Base-by-base conservation (phyloP, 768 basidiomycete genomes). In the Suillus weaverae region DNA sequence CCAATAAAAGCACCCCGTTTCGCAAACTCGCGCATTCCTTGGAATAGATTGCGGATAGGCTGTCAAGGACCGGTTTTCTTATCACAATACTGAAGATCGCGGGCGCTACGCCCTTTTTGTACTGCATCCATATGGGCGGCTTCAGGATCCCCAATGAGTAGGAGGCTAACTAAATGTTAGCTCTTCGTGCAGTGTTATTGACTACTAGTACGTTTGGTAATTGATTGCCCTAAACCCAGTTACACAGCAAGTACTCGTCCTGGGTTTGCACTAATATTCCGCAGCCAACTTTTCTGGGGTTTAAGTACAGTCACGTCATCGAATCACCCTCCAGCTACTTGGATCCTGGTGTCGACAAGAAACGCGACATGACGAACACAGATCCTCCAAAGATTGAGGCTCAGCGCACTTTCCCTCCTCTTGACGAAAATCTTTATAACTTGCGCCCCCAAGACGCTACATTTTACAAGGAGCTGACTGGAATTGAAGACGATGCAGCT, bases 401-500 rank as follows among this genome's bases (percentile, higher is more conserved):
- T 36, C 54, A 56, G n/a, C 54, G 6, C 35, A 36, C 54, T 56
- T 56, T 56, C 54, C 54, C 53, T 50, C 30, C 57, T 46, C 56
- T 66, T n/a, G 56, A 64, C 44, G 30, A 30, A n/a, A 39, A n/a
- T 33, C 65, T 53, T 6, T 66, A 64, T 60, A 3, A 44, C 14
- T 39, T 64, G 13, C 35, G 18, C 14, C 22, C 55, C 9, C 35
- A 64, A 43, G 55, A 41, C 22, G 26, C 32, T 39, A 64, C 56
- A 10, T 76, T 77, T 57, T 62, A 76, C 55, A 72, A 71, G 62
- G 18, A 30, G 5, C 56, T 68, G 59, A 74, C 69, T n/a, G 71
- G 73, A 6, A 75, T 77, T 39, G 43, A 68, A 10, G 71, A 73
- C 50, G 73, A 71, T 4, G 62, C 67, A 11, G 66, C 61, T 16